Conservation (phyloP, 176 grass and related monocot species). For the Triticum dicoccoides region DNA sequence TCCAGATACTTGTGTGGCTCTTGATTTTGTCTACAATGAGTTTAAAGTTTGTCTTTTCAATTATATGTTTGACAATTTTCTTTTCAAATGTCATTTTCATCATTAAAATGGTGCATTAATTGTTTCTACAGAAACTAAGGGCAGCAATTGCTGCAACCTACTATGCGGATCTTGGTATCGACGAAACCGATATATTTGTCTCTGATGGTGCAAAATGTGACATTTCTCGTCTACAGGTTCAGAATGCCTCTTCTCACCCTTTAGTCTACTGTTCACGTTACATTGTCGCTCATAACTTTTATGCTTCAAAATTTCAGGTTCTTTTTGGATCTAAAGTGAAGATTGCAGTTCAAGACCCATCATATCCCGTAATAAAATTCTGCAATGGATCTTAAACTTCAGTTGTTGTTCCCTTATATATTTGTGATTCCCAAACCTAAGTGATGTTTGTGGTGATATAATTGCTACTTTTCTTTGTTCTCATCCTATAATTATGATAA, state of each 20-base stretch:
- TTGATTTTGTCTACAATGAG: not conserved
- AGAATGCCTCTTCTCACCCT: not conserved
- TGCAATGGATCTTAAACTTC: not conserved
- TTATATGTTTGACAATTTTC: not conserved
- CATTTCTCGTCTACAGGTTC: constrained; percentile 93
- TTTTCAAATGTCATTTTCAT: not conserved
- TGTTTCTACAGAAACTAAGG: constrained; percentile 75
- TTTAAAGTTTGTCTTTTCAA: not conserved
- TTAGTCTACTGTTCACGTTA: constrained; percentile 5
- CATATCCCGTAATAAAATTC: constrained; percentile 71
- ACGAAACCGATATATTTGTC: constrained; percentile 87
- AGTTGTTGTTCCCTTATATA: not conserved
- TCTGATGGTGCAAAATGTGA: constrained; percentile 99
- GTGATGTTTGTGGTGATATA: not conserved
- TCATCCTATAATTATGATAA: not conserved
- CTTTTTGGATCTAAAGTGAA: constrained; percentile 89
- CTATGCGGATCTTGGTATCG: constrained; percentile 81
- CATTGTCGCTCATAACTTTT: not conserved
- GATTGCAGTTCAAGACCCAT: constrained; percentile 94
- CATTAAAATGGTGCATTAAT: constrained; percentile 6
- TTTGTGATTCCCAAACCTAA: not conserved
- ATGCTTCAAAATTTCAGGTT: constrained; percentile 47
- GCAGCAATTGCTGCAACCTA: constrained; percentile 77
- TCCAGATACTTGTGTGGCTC: not conserved
- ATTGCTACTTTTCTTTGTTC: not conserved